These are phyloP conservation scores for Scheffersomyces stambukii DNA, from an alignment of 1,139 yeast genomes.

Conservation along the genomic window DNA sequence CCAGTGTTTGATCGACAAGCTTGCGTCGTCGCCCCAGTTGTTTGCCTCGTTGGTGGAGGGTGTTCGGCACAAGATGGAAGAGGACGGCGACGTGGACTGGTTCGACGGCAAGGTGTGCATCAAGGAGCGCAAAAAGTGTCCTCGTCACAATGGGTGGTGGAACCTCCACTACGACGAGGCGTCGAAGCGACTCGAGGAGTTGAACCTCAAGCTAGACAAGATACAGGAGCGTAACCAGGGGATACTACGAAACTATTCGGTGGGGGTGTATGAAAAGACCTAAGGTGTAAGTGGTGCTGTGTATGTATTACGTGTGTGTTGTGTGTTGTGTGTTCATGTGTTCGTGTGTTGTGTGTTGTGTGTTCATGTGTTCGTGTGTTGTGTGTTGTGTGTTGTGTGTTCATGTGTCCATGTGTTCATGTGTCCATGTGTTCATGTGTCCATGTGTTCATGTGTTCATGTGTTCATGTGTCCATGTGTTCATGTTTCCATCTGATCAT, in stretches of 20 bases:
- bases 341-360: no score
- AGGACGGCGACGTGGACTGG: slow-evolving; percentile 16
- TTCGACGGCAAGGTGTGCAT: slow-evolving; percentile 40
- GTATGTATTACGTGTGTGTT: no score
- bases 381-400: no score
- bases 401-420: no score
- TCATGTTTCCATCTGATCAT: slow-evolving; percentile 1
- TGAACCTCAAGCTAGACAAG: slow-evolving; percentile 16
- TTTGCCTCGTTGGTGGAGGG: slow-evolving; percentile 2
- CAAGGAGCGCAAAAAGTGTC: slow-evolving; percentile 63
- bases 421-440: no score
- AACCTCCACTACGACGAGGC: slow-evolving; percentile 47
- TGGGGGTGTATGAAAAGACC: slow-evolving; percentile 30
- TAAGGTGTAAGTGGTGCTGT: not conserved
- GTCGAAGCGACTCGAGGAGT: slow-evolving; percentile 25
- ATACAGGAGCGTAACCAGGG: slow-evolving; percentile 20
- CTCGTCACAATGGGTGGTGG: slow-evolving; percentile 66
- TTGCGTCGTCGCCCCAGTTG: slow-evolving; percentile 12
- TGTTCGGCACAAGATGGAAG: slow-evolving; percentile 6
- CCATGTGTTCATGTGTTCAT: slow-evolving; percentile 3
- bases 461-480: slow-evolving; percentile 1
- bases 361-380: no score
- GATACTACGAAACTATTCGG: slow-evolving; percentile 31
- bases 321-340: no score
- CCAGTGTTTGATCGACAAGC: slow-evolving; percentile 13